These are phyloP conservation scores for Rugosomyces carneus DNA, from an alignment of 1,284 basidiomycete genomes.

Conservation along the genomic window DNA sequence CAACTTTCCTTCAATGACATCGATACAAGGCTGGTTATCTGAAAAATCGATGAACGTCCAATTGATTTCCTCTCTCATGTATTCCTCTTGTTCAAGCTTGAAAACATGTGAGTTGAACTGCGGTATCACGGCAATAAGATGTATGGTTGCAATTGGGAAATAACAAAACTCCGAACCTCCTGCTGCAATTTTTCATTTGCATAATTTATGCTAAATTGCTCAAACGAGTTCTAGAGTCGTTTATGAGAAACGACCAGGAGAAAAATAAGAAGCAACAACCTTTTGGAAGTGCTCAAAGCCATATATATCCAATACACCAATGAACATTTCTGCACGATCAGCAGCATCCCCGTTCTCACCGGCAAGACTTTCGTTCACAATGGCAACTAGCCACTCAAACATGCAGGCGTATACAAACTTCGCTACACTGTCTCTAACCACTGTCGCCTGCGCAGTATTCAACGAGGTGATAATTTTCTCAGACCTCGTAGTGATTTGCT, in stretches of 20 bases:
- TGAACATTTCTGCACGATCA: slow-evolving; percentile 91
- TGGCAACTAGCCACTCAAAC: slow-evolving; percentile 97
- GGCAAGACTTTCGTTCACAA: slow-evolving; percentile 93
- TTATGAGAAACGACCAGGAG: slow-evolving; percentile 4
- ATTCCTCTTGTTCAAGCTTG: slow-evolving; percentile 99
- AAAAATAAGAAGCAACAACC: slow-evolving; percentile 33
- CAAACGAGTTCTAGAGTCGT: slow-evolving; percentile 82
- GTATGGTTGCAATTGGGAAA: slow-evolving; percentile 2
- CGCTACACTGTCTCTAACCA: slow-evolving; percentile 93
- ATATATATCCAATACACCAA: slow-evolving; percentile 96
- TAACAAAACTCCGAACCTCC: slow-evolving; percentile 63
- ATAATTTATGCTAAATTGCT: slow-evolving; percentile 99
- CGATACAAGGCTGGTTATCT: slow-evolving; percentile 98
- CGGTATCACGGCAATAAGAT: slow-evolving; percentile 12
- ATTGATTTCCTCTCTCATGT: slow-evolving; percentile 96
- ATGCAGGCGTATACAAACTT: slow-evolving; percentile 99
- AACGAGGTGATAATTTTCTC: slow-evolving; percentile 94
- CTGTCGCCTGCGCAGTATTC: slow-evolving; percentile 86
- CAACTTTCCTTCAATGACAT: slow-evolving; percentile 96
- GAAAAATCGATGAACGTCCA: slow-evolving; percentile 99
- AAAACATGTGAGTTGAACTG: slow-evolving; percentile 98
- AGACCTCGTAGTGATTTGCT: slow-evolving; percentile 89
- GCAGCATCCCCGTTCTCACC: slow-evolving; percentile 87
- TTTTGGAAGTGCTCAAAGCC: slow-evolving; percentile 98
- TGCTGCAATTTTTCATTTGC: slow-evolving; percentile 98